Evolutionary conservation across 2,329 filamentous ascomycete genomes (phyloP).

Genomic region (Phoma sp.): DNA sequence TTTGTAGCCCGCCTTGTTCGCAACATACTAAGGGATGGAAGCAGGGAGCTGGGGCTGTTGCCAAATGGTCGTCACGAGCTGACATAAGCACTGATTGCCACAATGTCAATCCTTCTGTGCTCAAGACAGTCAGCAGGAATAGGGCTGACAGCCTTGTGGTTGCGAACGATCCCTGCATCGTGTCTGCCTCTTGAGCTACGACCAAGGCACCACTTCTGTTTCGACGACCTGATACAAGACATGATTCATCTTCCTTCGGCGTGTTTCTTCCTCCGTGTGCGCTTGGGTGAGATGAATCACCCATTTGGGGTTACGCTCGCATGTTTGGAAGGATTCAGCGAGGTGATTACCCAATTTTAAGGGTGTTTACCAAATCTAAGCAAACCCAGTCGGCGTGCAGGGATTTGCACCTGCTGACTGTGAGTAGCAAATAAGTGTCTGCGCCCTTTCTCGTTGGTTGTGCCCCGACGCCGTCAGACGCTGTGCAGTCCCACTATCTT

Average conservation of each 20-base stretch:
- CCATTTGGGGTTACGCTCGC: not conserved
- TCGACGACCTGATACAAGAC: not conserved
- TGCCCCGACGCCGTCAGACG: not conserved
- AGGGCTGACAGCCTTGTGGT: not conserved
- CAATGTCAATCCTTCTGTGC: not conserved
- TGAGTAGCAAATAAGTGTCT: not conserved
- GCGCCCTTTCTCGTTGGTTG: not conserved
- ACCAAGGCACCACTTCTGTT: not conserved
- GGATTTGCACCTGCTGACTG: slow-evolving; percentile 4
- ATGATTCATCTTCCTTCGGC: not conserved
- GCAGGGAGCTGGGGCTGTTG: too few species aligned
- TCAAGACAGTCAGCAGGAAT: not conserved
- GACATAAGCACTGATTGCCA: too few species aligned
- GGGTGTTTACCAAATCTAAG: not conserved
- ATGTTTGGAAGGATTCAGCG: not conserved
- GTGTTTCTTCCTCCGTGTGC: not conserved
- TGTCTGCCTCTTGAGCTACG: not conserved
- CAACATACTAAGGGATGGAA: too few species aligned
- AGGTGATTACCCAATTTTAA: not conserved
- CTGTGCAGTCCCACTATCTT: not conserved
- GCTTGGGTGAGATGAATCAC: not conserved
- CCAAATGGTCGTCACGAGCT: too few species aligned
- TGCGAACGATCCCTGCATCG: not conserved
- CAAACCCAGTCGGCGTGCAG: not conserved
- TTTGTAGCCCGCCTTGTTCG: too few species aligned